Evolutionary conservation across 768 basidiomycete genomes (phyloP).

Genomic region (Termitomyces sp.): DNA sequence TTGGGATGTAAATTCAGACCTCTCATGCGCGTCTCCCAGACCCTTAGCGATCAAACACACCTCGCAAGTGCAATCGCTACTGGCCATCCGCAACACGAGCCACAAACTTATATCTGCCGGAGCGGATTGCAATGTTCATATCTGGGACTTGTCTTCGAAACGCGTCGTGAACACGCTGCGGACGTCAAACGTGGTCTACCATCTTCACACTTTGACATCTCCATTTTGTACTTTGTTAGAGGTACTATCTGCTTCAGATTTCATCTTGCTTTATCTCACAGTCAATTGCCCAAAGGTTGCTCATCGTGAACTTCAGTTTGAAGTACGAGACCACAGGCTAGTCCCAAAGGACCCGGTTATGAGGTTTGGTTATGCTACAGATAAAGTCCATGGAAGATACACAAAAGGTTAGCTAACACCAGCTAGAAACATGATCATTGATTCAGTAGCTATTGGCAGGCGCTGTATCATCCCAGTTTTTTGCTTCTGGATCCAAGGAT

Average conservation of each 20-base stretch:
- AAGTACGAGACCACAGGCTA: constrained; percentile 41
- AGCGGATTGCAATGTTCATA: constrained; percentile 38
- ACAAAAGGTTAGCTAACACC: constrained; percentile 32
- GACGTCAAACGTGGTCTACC: constrained; percentile 36
- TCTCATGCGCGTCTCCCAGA: constrained; percentile 22
- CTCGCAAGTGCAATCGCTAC: constrained; percentile 35
- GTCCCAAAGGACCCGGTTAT: constrained; percentile 28
- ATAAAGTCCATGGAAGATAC: constrained; percentile 34
- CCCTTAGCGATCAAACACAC: constrained; percentile 35
- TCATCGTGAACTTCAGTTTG: constrained; percentile 46
- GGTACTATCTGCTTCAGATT: constrained; percentile 19
- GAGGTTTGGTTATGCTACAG: constrained; percentile 37
- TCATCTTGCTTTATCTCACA: background rate
- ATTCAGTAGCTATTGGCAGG: constrained; percentile 1
- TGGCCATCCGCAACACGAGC: constrained; percentile 37
- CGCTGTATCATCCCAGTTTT: constrained; percentile 21
- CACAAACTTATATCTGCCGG: constrained; percentile 42
- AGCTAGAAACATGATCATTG: background rate
- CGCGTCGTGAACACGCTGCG: constrained; percentile 34
- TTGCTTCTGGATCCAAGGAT: constrained; percentile 37
- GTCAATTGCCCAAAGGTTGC: constrained; percentile 28
- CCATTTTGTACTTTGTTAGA: constrained; percentile 38
- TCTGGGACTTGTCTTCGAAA: constrained; percentile 43
- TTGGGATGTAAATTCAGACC: constrained; percentile 33
- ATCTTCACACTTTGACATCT: constrained; percentile 30